Conservation (phyloP, 2,329 filamentous ascomycete genomes). For the Verticillium alfalfae region DNA sequence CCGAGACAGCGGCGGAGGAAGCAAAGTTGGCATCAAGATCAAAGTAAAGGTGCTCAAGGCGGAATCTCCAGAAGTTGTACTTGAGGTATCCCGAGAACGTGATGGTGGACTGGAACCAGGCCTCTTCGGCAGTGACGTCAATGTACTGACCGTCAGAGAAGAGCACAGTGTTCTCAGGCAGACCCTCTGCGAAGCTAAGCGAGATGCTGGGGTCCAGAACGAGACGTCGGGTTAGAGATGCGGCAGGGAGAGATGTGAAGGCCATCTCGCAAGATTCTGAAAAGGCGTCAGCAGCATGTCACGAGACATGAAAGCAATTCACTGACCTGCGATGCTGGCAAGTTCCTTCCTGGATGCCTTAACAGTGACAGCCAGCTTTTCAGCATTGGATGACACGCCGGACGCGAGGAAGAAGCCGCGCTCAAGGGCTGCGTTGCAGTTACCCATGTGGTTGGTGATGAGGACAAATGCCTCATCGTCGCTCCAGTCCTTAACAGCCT, state of each 20-base stretch:
- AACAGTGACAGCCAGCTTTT: conserved; percentile 22
- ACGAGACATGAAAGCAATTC: neutral
- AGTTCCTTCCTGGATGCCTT: conserved; percentile 23
- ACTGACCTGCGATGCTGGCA: conserved; percentile 24
- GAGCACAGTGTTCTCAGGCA: conserved; percentile 19
- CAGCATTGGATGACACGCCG: conserved; percentile 18
- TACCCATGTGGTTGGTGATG: conserved; percentile 34
- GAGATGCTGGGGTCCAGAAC: conserved; percentile 17
- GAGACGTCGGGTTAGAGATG: conserved; percentile 15
- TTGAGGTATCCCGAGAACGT: conserved; percentile 35
- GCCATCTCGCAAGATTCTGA: conserved; percentile 12
- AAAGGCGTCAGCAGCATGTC: conserved; percentile 1
- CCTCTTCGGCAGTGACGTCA: conserved; percentile 26
- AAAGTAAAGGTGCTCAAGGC: conserved; percentile 30
- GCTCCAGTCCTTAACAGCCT: conserved; percentile 13
- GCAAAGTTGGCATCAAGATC: conserved; percentile 33
- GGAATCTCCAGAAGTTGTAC: conserved; percentile 28
- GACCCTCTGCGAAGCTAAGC: conserved; percentile 11
- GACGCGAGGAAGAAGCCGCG: conserved; percentile 30
- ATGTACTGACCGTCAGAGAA: conserved; percentile 23
- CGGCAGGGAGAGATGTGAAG: conserved; percentile 19
- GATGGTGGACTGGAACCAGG: conserved; percentile 25
- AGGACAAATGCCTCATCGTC: conserved; percentile 22
- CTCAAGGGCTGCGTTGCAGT: conserved; percentile 32
- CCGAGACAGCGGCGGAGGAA: conserved; percentile 27